Base-by-base conservation (phyloP, 2,329 filamentous ascomycete species). In the Claviceps maximensis region DNA sequence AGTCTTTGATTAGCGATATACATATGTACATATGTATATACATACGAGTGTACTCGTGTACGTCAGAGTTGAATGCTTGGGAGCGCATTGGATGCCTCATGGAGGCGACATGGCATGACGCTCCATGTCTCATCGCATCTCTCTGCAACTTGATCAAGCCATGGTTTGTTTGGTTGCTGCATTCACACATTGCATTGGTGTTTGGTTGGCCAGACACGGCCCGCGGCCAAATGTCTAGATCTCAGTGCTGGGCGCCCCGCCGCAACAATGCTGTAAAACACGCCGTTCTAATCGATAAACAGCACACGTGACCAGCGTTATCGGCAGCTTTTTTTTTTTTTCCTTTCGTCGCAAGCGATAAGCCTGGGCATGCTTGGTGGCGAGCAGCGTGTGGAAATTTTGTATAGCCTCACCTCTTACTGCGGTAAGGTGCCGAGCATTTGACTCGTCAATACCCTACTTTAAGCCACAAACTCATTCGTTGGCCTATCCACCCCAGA, bases 251-350 rank as follows among this genome's bases (percentile, higher is more conserved):
- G 4, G 31, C 10, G 31, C 4, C 31, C 31, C 33, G 33, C 33
- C 33, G 33, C 33, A 4, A 36, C 13, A 15, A 15, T 17, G 4
- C 33, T 17, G 5, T 4, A 38, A 38, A 17, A 17, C 33, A 12
- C 10, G 31, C 31, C 31, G 33, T 7, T 38, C 5, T 40, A 17
- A 65, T 65, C 62, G 59, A 62, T 61, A 61, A 58, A 6, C 3
- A 1, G 23, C 5, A 29, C 59, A 61, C 60, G 59, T 62, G 59
- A 59, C 53, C 21, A 17, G 10, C 46, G 55, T 61, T 62, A 63
- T 62, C 59, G 54, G 53, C 54, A 50, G 57, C 56, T 61, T 65
- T 67, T 66, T 66, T 59, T 58, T 60, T 53, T 64, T 62, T 13
- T 3, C n/a, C 36, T 13, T 50, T n/a, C n/a, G n/a, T n/a, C n/a